A percentile compares a stretch with the other conserved stretches of the same genome.
These are phyloP conservation scores for Taxawa tesnikishii DNA, from an alignment of 2,329 filamentous ascomycete species.

Conservation along the genomic window DNA sequence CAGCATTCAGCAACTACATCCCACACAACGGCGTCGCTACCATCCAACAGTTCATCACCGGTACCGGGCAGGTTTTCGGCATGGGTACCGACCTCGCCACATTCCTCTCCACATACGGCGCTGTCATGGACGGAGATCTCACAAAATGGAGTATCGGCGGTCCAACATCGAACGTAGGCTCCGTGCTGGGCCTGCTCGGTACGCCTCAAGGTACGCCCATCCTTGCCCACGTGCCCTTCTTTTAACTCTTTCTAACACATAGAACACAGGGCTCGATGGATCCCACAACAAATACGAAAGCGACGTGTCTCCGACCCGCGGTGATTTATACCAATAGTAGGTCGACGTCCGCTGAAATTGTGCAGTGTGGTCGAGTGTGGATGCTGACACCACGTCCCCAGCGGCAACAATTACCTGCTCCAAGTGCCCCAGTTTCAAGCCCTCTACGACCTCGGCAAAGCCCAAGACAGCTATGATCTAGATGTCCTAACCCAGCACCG, in stretches of 20 bases:
- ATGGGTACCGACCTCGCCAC: constrained; percentile 21
- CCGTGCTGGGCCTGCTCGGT: constrained; percentile 10
- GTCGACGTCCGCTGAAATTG: constrained; percentile 3
- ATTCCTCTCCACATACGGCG: constrained; percentile 20
- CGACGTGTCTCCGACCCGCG: constrained; percentile 19
- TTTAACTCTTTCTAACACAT: no score
- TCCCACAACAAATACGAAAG: constrained; percentile 23
- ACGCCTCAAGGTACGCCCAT: constrained; percentile 13
- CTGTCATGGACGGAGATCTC: constrained; percentile 18
- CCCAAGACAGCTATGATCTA: constrained; percentile 18
- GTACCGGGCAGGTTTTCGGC: constrained; percentile 17
- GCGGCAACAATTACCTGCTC: constrained; percentile 15
- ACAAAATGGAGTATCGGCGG: constrained; percentile 18
- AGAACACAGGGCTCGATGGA: no score
- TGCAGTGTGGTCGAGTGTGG: no score
- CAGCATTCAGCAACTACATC: constrained; percentile 13
- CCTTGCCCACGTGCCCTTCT: no score
- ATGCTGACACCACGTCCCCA: neutral
- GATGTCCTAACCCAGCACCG: constrained; percentile 16
- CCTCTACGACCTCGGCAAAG: constrained; percentile 13
- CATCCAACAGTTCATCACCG: constrained; percentile 20
- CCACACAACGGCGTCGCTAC: constrained; percentile 22
- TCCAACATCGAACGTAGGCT: constrained; percentile 7
- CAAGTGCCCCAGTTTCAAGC: constrained; percentile 15
- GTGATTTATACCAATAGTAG: constrained; percentile 18